Base-by-base conservation (phyloP, 164 flowering plant species). In the Magnolia changhungtana region DNA sequence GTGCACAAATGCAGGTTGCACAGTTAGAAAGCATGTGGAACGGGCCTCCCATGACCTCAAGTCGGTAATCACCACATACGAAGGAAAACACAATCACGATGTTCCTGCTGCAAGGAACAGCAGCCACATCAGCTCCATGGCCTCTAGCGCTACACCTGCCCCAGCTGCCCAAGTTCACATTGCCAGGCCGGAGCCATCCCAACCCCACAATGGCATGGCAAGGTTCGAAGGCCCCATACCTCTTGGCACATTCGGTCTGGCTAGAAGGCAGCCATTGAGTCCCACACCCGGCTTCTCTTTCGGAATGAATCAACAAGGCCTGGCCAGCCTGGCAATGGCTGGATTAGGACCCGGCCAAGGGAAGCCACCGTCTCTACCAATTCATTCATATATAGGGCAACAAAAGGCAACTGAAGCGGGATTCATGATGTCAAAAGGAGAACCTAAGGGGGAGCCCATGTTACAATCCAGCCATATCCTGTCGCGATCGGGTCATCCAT, bases 31-130 rank as follows among this genome's bases (percentile, higher is more conserved):
- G 83, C 98, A 93, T 63, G 98, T 93, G 23, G 98, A 93, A 82
- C 84, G 98, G 79, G 98, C 98, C 55, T 91, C 95, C 0, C 96
- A 93, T 78, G 98, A 93, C 81, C 92, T 91, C 31, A 93, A 91
- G 75, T 91, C 96, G 0, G 98, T 93, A 63, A 93, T 93, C n/a
- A n/a, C 77, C 91, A 93, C 72, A 97, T 92, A 76, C n/a, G n/a
- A n/a, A n/a, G n/a, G n/a, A n/a, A n/a, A n/a, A n/a, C n/a, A n/a
- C n/a, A n/a, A n/a, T n/a, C n/a, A n/a, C n/a, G n/a, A n/a, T 74
- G 98, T 94, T 61, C 98, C 98, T 9, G 92, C 93, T 51, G 96
- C 97, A 63, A 92, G 96, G n/a, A n/a, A 86, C 78, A 92, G 90
- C 85, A 90, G 90, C 76, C 95, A 90, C n/a, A 87, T 80, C 59